Evolutionary conservation across 495 filamentous ascomycete genomes (phyloP), one percentile per base, ranked within the genome.

Genomic region (Thermochaetoides thermophila): DNA sequence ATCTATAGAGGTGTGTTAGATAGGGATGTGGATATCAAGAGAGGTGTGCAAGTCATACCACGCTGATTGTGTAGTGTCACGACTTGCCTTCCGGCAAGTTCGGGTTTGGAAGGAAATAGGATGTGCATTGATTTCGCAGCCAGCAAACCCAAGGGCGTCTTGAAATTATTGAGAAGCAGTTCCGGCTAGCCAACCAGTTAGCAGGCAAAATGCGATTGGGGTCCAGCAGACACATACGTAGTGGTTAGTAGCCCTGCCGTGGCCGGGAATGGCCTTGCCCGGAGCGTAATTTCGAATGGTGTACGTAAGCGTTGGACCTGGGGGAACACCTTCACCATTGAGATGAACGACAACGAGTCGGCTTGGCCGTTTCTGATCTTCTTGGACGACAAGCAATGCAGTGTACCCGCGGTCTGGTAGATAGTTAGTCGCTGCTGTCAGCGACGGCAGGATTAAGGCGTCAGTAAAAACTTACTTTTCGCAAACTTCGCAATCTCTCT

Each of bases 51-150:
- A 33, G 5, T 34, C 37, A 27, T 40, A 40, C 37, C 46, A 34
- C 89, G 77, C 57, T 95, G 87, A 44, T 93, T 94, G 52, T 95
- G 87, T 28, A 94, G 49, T 5, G 86, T 94, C 19, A 93, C 77
- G 0, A 92, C 84, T 42, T 94, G 84, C 12, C 89, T 60, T 4
- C 87, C 87, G 17, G 69, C 60, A 2, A 94, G 57, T 37, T 97
- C 83, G 3, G 89, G 85, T 33, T 74, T 69, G 2, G 76, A 64
- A 1, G 87, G 86, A 60, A 89, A 95, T 24, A 95, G 55, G 0
- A 71, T 72, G 39, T 77, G 69, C 66, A 96, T 87, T 1, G 92
- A 63, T 41, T 81, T 76, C 8, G 85, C 89, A 0, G 82, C 84
- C n/a, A 93, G 64, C 4, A 92, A 62, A 53, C 91, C 91, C 7